Evolutionary conservation across 208 protist genomes (phyloP).

Genomic region (Acanthamoeba sp.): DNA sequence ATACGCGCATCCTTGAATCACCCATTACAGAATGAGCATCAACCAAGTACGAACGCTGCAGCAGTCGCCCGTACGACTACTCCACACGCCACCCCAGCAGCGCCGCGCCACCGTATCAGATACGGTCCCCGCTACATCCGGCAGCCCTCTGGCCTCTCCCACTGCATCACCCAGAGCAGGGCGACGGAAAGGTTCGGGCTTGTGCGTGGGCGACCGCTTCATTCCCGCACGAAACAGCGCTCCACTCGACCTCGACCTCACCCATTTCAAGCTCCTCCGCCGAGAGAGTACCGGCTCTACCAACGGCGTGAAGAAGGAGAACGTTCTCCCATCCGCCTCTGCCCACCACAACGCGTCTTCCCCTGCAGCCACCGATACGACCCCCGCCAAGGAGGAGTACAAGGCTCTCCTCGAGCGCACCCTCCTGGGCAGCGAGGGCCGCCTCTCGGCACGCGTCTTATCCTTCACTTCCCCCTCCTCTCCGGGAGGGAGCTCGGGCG

Average conservation of each 20-base stretch:
- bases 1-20: too few species aligned
- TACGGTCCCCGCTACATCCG: neutral
- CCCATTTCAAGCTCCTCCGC: conserved; percentile 22
- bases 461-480: neutral
- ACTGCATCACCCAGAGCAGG: neutral
- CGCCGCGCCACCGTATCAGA: neutral
- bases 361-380: neutral
- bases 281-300: neutral
- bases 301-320: neutral
- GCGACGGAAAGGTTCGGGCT: neutral
- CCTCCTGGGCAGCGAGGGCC: neutral
- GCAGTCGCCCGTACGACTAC: neutral
- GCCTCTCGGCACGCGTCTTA: neutral
- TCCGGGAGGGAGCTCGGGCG: neutral
- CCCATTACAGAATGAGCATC: too few species aligned
- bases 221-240: neutral
- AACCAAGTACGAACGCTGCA: neutral
- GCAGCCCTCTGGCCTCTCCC: neutral
- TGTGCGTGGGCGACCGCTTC: neutral
- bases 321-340: neutral
- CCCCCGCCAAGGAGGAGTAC: conserved; percentile 29
- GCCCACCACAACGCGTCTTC: neutral
- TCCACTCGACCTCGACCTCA: conserved; percentile 28
- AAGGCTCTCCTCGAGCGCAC: neutral
- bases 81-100: neutral